phyloP scores from a whole-genome alignment of 495 filamentous ascomycete genomes.

The Aspergillus nidulans region DNA sequence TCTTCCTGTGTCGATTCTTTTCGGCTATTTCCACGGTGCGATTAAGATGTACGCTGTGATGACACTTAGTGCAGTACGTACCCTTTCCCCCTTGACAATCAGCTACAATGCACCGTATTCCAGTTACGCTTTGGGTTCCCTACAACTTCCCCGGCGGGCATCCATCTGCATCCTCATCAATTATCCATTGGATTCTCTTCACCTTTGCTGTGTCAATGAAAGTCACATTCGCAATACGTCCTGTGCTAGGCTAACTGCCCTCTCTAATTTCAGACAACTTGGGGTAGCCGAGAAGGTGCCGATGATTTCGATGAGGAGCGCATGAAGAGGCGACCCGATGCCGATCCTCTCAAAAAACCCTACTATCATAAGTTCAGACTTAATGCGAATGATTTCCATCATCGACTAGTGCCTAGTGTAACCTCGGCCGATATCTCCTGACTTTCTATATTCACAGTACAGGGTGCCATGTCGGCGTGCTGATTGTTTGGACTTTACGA shows the following conservation, averaged over 20 bases:
- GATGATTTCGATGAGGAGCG: conserved; percentile 54
- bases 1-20: conserved; percentile 69
- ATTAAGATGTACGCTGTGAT: conserved; percentile 73
- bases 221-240: conserved; percentile 65
- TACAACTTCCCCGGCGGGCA: too few relatives aligned
- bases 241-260: not conserved
- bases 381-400: conserved; percentile 19
- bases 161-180: too few relatives aligned
- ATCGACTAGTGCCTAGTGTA: not conserved
- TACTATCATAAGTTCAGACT: conserved; percentile 22
- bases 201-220: too few relatives aligned
- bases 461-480: not conserved
- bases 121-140: too few relatives aligned
- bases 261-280: conserved; percentile 41
- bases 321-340: conserved; percentile 48
- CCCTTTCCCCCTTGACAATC: too few relatives aligned
- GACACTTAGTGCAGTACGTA: conserved; percentile 66
- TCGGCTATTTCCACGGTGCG: conserved; percentile 71
- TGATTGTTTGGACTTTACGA: conserved; percentile 25
- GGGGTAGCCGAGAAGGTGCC: conserved; percentile 56
- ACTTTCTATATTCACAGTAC: not conserved
- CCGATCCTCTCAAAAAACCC: conserved; percentile 36
- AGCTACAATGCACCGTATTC: too few relatives aligned
- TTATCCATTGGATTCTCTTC: too few relatives aligned
- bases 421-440: conserved; percentile 3